These are phyloP conservation scores for Bipolaris bicolor DNA, from an alignment of 2,329 filamentous ascomycete genomes.

Conservation along the genomic window DNA sequence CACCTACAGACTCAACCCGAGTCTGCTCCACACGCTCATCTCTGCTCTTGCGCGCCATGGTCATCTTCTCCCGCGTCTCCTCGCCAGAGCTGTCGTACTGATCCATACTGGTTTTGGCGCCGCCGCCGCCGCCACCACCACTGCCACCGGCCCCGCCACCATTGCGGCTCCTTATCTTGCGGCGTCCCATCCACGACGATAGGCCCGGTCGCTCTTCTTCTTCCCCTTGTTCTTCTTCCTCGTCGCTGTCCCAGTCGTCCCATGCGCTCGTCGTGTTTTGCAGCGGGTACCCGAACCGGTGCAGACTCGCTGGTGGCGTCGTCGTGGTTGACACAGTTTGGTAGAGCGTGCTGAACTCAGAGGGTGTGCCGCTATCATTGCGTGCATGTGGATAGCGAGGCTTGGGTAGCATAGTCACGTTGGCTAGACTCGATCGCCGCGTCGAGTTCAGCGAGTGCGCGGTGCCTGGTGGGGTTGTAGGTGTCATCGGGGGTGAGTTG, in stretches of 20 bases:
- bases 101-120: conserved; percentile 20
- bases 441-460: conserved; percentile 28
- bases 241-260: conserved; percentile 47
- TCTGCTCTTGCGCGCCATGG: conserved; percentile 1
- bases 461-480: conserved; percentile 32
- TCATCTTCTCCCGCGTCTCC: neutral
- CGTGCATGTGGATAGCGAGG: conserved; percentile 23
- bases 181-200: conserved; percentile 32
- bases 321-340: conserved; percentile 27
- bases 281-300: conserved; percentile 30
- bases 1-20: conserved; percentile 4
- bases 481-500: conserved; percentile 24
- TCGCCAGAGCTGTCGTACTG: conserved; percentile 17
- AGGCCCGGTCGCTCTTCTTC: conserved; percentile 23
- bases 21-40: conserved; percentile 13
- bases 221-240: conserved; percentile 29
- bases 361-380: conserved; percentile 37
- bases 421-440: conserved; percentile 33
- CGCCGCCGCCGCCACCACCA: neutral
- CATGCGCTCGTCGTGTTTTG: conserved; percentile 44
- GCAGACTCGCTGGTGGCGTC: conserved; percentile 25
- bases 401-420: conserved; percentile 29
- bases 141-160: too few species aligned
- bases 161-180: conserved; percentile 13
- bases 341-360: conserved; percentile 35